These are phyloP conservation scores for Dothistroma septosporum DNA, from an alignment of 2,329 filamentous ascomycete species.

Conservation along the genomic window DNA sequence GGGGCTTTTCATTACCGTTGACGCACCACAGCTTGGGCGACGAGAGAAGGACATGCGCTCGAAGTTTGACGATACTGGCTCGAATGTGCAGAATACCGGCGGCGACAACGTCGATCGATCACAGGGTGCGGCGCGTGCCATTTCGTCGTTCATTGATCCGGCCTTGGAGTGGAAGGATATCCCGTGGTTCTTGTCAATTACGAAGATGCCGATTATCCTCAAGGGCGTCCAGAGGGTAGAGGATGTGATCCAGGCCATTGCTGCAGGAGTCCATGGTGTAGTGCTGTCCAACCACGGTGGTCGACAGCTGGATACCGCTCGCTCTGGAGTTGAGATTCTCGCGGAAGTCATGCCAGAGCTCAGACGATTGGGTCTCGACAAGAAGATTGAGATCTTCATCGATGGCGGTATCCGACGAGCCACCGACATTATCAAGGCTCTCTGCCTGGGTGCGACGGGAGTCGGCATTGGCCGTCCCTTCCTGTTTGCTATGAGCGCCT, in stretches of 20 bases:
- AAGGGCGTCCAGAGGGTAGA: slow-evolving; percentile 97
- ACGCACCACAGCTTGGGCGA: slow-evolving; percentile 90
- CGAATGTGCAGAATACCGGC: slow-evolving; percentile 66
- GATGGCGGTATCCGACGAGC: slow-evolving; percentile 87
- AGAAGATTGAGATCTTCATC: slow-evolving; percentile 73
- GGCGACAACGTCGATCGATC: slow-evolving; percentile 74
- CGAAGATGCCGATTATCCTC: slow-evolving; percentile 88
- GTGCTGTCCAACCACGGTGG: slow-evolving; percentile 96
- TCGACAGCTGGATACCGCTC: slow-evolving; percentile 86
- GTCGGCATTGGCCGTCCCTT: slow-evolving; percentile 95
- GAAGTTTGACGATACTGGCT: slow-evolving; percentile 70
- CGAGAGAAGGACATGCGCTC: slow-evolving; percentile 97
- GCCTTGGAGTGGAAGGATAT: slow-evolving; percentile 83
- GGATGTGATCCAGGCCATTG: slow-evolving; percentile 76
- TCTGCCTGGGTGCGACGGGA: slow-evolving; percentile 85
- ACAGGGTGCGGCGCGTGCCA: slow-evolving; percentile 90
- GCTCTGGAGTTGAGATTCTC: slow-evolving; percentile 82
- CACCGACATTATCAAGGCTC: slow-evolving; percentile 91
- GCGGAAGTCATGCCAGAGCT: slow-evolving; percentile 84
- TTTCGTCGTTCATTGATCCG: slow-evolving; percentile 95
- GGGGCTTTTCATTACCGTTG: slow-evolving; percentile 96
- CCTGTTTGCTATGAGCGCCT: slow-evolving; percentile 91
- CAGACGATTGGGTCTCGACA: slow-evolving; percentile 50
- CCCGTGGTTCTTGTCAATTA: slow-evolving; percentile 75
- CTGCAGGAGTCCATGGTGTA: slow-evolving; percentile 75